phyloP scores from a whole-genome alignment of 2,329 filamentous ascomycete species.

The Cercospora janseana region DNA sequence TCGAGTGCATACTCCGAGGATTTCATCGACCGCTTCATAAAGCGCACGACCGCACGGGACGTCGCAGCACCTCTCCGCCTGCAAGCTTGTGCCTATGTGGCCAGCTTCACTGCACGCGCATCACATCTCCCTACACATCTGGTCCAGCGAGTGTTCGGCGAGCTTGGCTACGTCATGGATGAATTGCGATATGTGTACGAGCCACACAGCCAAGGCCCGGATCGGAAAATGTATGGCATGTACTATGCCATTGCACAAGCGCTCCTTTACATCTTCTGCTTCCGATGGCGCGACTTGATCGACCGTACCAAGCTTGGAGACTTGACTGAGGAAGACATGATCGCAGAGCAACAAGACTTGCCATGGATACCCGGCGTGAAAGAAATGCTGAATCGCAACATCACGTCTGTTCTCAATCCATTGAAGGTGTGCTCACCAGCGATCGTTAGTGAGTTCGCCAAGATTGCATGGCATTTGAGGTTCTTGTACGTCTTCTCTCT shows the following conservation, averaged over 20 bases:
- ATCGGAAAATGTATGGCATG: constrained; percentile 75
- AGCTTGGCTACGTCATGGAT: constrained; percentile 76
- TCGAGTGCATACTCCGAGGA: constrained; percentile 74
- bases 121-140: constrained; percentile 73
- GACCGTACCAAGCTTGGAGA: constrained; percentile 47
- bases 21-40: constrained; percentile 77
- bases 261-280: constrained; percentile 92
- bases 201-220: constrained; percentile 73
- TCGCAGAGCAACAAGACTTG: constrained; percentile 70
- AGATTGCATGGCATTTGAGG: constrained; percentile 77
- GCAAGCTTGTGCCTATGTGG: constrained; percentile 85
- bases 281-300: constrained; percentile 91
- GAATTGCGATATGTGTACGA: constrained; percentile 71
- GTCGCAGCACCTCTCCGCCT: constrained; percentile 76
- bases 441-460: constrained; percentile 89
- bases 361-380: constrained; percentile 74
- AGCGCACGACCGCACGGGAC: constrained; percentile 76
- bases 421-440: constrained; percentile 89
- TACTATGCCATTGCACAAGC: constrained; percentile 91
- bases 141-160: constrained; percentile 77
- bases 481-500: constrained; percentile 88
- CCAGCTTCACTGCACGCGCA: constrained; percentile 89
- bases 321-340: constrained; percentile 51
- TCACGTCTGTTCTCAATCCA: constrained; percentile 87
- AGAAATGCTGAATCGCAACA: constrained; percentile 70